Evolutionary conservation across 1,284 basidiomycete species (phyloP).

Genomic region (Trichosporon sp.): DNA sequence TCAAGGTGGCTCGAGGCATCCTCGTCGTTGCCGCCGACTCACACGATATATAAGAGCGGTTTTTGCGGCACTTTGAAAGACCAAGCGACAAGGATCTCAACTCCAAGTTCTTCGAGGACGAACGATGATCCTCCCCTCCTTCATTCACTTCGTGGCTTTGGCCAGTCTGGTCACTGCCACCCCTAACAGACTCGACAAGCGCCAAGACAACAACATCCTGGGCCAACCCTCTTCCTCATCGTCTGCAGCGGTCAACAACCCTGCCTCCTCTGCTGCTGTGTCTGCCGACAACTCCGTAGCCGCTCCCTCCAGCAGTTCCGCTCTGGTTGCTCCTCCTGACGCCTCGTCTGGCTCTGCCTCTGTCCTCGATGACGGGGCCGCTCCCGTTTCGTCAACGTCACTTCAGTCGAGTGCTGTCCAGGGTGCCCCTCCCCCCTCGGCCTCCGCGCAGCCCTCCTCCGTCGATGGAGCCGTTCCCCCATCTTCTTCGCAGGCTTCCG

Average conservation of each 20-base stretch:
- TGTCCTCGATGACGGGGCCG: no score
- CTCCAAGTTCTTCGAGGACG: background rate
- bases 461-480: background rate
- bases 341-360: background rate
- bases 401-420: no score
- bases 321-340: background rate
- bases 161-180: background rate
- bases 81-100: background rate
- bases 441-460: background rate
- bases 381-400: background rate
- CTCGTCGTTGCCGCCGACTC: background rate
- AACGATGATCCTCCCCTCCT: background rate
- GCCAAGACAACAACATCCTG: background rate
- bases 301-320: no score
- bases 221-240: background rate
- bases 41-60: background rate
- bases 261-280: background rate
- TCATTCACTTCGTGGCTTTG: constrained; percentile 1
- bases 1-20: background rate
- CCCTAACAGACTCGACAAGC: background rate
- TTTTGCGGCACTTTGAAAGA: background rate
- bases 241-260: no score
- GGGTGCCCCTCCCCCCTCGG: no score
- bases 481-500: background rate
- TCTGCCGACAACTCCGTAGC: background rate